Conservation (phyloP, 306 rosid species). For the Prunus mira region DNA sequence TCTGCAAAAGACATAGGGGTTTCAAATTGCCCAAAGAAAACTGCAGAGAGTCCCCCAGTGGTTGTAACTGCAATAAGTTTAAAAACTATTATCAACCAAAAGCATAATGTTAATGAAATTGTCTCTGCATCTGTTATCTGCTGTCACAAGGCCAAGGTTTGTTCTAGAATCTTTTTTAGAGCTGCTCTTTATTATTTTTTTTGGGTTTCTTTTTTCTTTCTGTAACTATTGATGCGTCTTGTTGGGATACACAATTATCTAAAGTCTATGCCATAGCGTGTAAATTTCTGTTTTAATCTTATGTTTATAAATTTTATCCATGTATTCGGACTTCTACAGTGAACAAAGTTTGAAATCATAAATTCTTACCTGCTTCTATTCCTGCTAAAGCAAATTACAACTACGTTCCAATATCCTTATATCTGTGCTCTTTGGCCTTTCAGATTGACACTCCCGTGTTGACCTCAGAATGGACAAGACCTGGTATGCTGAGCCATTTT, state of each 20-base stretch:
- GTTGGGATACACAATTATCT: not conserved
- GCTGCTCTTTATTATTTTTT: slow-evolving; percentile 14
- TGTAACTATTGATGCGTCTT: slow-evolving; percentile 2
- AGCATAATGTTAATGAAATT: slow-evolving; percentile 72
- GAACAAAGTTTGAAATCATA: not conserved
- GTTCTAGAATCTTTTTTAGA: slow-evolving; percentile 25
- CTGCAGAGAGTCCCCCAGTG: slow-evolving; percentile 68
- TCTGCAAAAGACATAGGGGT: slow-evolving; percentile 63
- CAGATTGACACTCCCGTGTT: slow-evolving; percentile 94
- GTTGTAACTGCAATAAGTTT: slow-evolving; percentile 75
- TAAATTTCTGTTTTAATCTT: not conserved
- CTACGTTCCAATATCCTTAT: not conserved
- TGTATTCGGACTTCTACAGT: not conserved
- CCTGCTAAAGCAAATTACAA: not conserved
- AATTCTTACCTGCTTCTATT: not conserved
- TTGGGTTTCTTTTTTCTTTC: not conserved
- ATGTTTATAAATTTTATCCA: not conserved
- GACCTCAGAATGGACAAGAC: slow-evolving; percentile 87
- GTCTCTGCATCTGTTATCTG: slow-evolving; percentile 89
- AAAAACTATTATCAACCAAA: slow-evolving; percentile 72
- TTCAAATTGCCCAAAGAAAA: slow-evolving; percentile 53
- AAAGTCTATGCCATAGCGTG: not conserved
- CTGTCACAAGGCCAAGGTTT: slow-evolving; percentile 86
- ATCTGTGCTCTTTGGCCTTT: slow-evolving; percentile 32
- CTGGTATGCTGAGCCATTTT: slow-evolving; percentile 83